Evolutionary conservation across 306 rosid species (phyloP).

Genomic region (Benincasa hispida): DNA sequence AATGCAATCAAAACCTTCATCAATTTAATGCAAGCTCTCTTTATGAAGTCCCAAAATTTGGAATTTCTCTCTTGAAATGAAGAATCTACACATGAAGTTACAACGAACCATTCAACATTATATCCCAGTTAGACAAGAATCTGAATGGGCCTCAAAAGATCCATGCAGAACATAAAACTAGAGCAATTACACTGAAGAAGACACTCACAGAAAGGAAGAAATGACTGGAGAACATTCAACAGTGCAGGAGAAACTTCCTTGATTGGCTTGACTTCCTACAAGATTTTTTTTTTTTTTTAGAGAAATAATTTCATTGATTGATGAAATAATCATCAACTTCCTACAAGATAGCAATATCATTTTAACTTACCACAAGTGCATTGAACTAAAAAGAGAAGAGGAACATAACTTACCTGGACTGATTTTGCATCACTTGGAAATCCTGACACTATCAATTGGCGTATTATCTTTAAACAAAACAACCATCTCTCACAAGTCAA

Average conservation of each 20-base stretch:
- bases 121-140: conserved; percentile 6
- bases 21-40: conserved; percentile 74
- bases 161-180: neutral
- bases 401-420: conserved; percentile 47
- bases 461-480: conserved; percentile 75
- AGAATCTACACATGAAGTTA: conserved; percentile 49
- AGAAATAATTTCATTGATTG: too few relatives aligned
- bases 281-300: neutral
- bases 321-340: conserved; percentile 25
- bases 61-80: conserved; percentile 57
- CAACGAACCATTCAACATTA: conserved; percentile 11
- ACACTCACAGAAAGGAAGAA: conserved; percentile 86
- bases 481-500: conserved; percentile 92
- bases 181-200: neutral
- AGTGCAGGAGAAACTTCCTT: conserved; percentile 83
- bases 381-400: conserved; percentile 6
- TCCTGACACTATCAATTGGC: conserved; percentile 73
- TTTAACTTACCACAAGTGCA: neutral
- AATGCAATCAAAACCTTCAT: conserved; percentile 80
- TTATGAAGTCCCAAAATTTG: conserved; percentile 69
- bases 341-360: conserved; percentile 25
- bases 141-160: neutral
- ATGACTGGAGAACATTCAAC: conserved; percentile 72
- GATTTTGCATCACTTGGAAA: conserved; percentile 86
- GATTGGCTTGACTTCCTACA: conserved; percentile 80